Conservation (phyloP, 1,284 basidiomycete species). For the Apiotrichum porosum region DNA sequence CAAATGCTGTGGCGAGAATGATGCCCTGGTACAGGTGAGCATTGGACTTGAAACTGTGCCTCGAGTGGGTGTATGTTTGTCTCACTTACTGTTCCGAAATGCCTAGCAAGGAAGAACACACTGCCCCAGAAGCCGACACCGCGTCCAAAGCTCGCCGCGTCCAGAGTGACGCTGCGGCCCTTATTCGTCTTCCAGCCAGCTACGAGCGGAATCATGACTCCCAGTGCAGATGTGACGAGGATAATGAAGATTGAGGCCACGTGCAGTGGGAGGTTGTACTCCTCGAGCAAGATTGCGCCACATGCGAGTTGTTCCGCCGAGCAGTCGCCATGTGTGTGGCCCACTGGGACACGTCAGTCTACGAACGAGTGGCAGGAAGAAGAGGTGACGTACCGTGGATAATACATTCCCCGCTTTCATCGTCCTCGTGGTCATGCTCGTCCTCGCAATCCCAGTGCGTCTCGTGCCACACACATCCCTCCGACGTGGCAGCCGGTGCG, state of each 20-base stretch:
- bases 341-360: slow-evolving; percentile 7
- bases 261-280: slow-evolving; percentile 49
- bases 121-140: slow-evolving; percentile 21
- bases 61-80: no score
- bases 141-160: slow-evolving; percentile 6
- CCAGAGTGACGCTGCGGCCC: slow-evolving; percentile 17
- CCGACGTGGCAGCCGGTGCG: no score
- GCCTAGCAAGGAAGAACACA: slow-evolving; percentile 45
- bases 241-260: slow-evolving; percentile 50
- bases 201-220: slow-evolving; percentile 42
- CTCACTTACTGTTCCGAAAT: slow-evolving; percentile 34
- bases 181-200: slow-evolving; percentile 22
- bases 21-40: slow-evolving; percentile 44
- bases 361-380: neutral
- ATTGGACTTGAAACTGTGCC: no score
- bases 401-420: slow-evolving; percentile 26
- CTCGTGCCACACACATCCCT: no score
- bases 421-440: slow-evolving; percentile 9
- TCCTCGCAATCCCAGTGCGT: slow-evolving; percentile 18
- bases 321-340: slow-evolving; percentile 47
- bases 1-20: slow-evolving; percentile 51
- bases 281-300: slow-evolving; percentile 30
- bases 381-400: slow-evolving; percentile 31
- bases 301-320: slow-evolving; percentile 41
- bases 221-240: slow-evolving; percentile 43